phyloP scores from a whole-genome alignment of 352 stramenopile genomes.

The Phytophthora constricta region DNA sequence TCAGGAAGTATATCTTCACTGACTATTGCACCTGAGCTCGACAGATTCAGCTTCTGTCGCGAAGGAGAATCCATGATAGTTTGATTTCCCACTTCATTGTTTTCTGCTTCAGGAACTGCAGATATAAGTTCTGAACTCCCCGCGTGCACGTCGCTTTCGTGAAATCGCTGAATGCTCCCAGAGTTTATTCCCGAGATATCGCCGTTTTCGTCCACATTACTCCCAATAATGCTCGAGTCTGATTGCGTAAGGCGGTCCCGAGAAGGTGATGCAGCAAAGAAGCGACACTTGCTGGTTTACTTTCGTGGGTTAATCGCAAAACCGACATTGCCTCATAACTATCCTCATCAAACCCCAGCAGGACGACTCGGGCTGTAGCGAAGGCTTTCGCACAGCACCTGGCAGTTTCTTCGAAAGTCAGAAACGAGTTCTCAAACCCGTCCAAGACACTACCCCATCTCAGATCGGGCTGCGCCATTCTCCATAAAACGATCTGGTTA shows the following conservation, averaged over 20 bases:
- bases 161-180: not conserved
- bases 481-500: slow-evolving; percentile 65
- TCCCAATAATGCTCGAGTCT: slow-evolving; percentile 17
- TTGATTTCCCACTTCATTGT: slow-evolving; percentile 3
- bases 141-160: not conserved
- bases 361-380: slow-evolving; percentile 51
- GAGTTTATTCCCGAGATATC: not conserved
- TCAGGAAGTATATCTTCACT: not conserved
- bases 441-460: slow-evolving; percentile 76
- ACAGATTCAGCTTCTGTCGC: slow-evolving; percentile 5
- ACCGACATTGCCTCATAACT: slow-evolving; percentile 61
- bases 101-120: slow-evolving; percentile 13
- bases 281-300: not conserved
- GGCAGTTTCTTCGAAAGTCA: slow-evolving; percentile 47
- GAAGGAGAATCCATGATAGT: slow-evolving; percentile 17
- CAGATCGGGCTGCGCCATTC: slow-evolving; percentile 67
- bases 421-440: slow-evolving; percentile 67
- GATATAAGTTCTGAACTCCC: not conserved
- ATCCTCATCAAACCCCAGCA: slow-evolving; percentile 75
- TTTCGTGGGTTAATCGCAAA: slow-evolving; percentile 16
- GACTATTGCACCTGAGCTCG: not conserved
- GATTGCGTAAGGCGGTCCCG: slow-evolving; percentile 11
- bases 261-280: slow-evolving; percentile 13
- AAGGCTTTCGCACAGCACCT: slow-evolving; percentile 49
- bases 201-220: not conserved